These are phyloP conservation scores for Coemansia sp. DNA, from an alignment of 192 early-diverging fungal genomes.

Conservation along the genomic window DNA sequence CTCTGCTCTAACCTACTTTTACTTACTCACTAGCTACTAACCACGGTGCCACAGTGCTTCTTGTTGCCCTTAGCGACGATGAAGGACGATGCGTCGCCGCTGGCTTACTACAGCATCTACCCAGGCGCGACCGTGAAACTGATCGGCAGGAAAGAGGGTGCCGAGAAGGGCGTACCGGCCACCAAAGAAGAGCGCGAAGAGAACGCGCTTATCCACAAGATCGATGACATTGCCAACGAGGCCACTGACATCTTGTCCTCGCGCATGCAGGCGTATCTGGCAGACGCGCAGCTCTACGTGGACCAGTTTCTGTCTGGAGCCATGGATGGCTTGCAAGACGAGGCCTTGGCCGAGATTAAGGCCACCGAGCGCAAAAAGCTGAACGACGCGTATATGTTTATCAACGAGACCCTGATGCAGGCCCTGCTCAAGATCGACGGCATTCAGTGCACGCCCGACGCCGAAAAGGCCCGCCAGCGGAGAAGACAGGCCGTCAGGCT, in stretches of 20 bases:
- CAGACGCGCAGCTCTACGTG: conserved; percentile 47
- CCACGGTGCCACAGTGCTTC: neutral
- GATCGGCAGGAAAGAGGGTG: conserved; percentile 57
- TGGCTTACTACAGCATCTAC: conserved; percentile 70
- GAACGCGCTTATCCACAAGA: conserved; percentile 44
- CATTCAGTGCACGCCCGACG: conserved; percentile 64
- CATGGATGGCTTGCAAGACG: conserved; percentile 36
- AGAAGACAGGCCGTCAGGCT: conserved; percentile 69
- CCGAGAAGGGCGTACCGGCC: conserved; percentile 25
- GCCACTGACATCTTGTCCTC: conserved; percentile 42
- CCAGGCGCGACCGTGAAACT: conserved; percentile 71
- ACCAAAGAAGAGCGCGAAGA: conserved; percentile 50
- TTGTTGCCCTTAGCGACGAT: conserved; percentile 62
- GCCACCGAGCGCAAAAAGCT: conserved; percentile 59
- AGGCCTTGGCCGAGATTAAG: conserved; percentile 37
- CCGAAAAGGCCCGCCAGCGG: conserved; percentile 67
- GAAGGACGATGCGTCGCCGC: conserved; percentile 71
- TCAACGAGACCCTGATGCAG: conserved; percentile 78
- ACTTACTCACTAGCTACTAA: neutral
- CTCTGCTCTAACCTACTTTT: neutral
- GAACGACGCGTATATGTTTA: conserved; percentile 60
- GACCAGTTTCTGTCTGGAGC: conserved; percentile 40
- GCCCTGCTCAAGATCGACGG: conserved; percentile 71
- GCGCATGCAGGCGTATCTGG: conserved; percentile 49
- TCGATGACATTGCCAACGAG: conserved; percentile 48